phyloP scores from a whole-genome alignment of 108 stramenopile genomes.

The Cyclotella distinguenda region DNA sequence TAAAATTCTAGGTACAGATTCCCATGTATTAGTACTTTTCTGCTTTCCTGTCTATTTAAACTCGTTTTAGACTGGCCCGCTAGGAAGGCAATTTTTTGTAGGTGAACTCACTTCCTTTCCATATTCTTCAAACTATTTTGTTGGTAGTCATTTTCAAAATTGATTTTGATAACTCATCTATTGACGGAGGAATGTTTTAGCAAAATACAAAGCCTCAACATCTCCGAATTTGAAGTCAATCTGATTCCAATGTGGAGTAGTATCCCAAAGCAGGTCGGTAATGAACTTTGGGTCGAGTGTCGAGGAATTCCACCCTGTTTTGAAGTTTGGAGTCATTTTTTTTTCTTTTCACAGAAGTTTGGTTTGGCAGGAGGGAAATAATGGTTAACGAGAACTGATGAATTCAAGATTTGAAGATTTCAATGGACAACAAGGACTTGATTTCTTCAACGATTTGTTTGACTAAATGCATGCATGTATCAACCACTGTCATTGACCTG shows the following conservation, averaged over 20 bases:
- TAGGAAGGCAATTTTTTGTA: too few species aligned
- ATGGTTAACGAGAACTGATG: too few species aligned
- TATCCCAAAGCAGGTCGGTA: neutral
- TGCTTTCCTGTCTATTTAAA: too few species aligned
- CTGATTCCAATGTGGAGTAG: neutral
- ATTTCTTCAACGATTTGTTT: neutral
- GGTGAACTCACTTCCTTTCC: too few species aligned
- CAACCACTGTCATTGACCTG: neutral
- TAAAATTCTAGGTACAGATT: too few species aligned
- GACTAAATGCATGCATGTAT: neutral
- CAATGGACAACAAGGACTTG: neutral
- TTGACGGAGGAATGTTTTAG: neutral
- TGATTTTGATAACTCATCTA: too few species aligned
- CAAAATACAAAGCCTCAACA: constrained; percentile 5
- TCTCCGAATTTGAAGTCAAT: neutral
- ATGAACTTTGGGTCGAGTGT: constrained; percentile 4
- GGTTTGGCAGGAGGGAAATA: neutral
- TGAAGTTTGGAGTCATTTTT: neutral
- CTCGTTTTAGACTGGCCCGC: too few species aligned
- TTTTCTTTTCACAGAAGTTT: neutral
- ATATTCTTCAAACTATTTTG: too few species aligned
- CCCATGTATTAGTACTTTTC: too few species aligned
- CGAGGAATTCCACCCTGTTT: neutral
- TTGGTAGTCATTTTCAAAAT: too few species aligned
- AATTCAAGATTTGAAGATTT: neutral